Evolutionary conservation across 2,329 filamentous ascomycete species (phyloP), one percentile per base, ranked within the genome.

Genomic region (Cladosporium sphaerospermum): DNA sequence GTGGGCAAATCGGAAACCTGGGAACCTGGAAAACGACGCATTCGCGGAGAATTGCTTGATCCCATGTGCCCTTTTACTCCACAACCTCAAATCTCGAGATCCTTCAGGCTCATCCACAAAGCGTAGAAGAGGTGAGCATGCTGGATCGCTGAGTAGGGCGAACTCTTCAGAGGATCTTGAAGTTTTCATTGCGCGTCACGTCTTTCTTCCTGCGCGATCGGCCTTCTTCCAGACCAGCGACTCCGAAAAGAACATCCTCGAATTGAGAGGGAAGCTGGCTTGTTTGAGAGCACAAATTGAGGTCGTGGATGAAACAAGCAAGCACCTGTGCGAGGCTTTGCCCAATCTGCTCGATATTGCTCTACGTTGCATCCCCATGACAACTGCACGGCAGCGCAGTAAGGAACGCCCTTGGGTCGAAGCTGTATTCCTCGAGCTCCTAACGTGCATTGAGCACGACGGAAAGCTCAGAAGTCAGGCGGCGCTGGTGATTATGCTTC

Each of bases 341-440:
- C 57, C 61, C 2, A 19, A 54, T 5, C 55, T 77, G 13, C 61
- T 76, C 4, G 68, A 73, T 41, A 56, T 76, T 36, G 67, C 69
- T 4, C 64, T 76, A 8, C 68, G 71, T 34, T 70, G 67, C 31
- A 69, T 68, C 5, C 67, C 71, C 19, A 67, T 67, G 3, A 66
- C 65, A 14, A 74, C 69, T 3, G 69, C 71, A 8, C 71, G 69
- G 52, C 67, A 68, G 53, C 70, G 67, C 18, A 59, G 67, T 9
- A 61, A 66, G 7, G 73, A 76, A 55, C 64, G 62, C 37, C 68
- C 73, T 3, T 77, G 75, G 75, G 62, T 75, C 9, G 71, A 76
- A 48, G 62, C 64, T 10, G 60, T 71, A 8, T 71, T 75, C 45
- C 53, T 62, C 5, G 64, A 66, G 1, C 62, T 76, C 8, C 57